Evolutionary conservation across 1,284 basidiomycete genomes (phyloP).

Genomic region (Ceratobasidium theobromae): DNA sequence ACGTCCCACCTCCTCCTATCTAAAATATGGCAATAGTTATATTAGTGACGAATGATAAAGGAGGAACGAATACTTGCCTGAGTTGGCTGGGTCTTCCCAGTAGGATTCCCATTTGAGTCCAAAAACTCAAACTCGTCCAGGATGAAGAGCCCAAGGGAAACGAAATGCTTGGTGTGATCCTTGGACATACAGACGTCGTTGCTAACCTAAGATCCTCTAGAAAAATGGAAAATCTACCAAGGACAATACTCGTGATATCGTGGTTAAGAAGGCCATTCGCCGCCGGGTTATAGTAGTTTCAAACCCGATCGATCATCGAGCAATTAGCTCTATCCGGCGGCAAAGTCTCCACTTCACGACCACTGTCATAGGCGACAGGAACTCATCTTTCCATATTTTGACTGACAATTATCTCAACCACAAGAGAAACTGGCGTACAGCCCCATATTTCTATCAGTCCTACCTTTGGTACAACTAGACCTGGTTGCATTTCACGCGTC

Average conservation of each 20-base stretch:
- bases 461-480: too few species aligned
- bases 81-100: constrained; percentile 43
- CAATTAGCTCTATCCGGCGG: background rate
- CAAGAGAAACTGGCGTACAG: too few species aligned
- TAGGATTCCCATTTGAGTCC: constrained; percentile 57
- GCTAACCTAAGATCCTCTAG: too few species aligned
- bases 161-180: background rate
- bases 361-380: background rate
- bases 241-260: background rate
- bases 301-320: constrained; percentile 6
- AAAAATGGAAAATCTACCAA: background rate
- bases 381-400: too few species aligned
- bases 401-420: too few species aligned
- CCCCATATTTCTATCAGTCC: too few species aligned
- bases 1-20: constrained; percentile 88
- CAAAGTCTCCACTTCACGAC: background rate
- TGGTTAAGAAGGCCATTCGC: constrained; percentile 5
- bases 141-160: constrained; percentile 76
- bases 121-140: constrained; percentile 75
- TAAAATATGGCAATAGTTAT: constrained; percentile 42
- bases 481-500: too few species aligned
- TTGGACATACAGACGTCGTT: background rate
- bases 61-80: constrained; percentile 13
- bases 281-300: too few species aligned
- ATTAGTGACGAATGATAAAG: background rate